Evolutionary conservation across 2,329 filamentous ascomycete genomes (phyloP).

Genomic region (Aspergillus melleus): DNA sequence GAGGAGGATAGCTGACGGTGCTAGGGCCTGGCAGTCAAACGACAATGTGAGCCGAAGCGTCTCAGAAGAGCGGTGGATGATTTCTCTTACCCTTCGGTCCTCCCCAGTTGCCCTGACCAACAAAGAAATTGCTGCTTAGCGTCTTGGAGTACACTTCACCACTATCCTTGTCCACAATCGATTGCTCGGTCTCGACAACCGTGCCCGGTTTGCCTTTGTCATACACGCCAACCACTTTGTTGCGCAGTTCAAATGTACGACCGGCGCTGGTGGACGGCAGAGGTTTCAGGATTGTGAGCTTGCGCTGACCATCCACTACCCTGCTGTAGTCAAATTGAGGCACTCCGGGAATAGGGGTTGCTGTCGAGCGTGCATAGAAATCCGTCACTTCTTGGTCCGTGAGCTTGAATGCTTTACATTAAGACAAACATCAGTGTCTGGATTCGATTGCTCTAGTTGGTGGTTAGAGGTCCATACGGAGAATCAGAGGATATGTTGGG

Average conservation of each 20-base stretch:
- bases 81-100: constrained; percentile 72
- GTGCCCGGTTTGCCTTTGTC: constrained; percentile 85
- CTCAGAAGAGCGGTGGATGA: not conserved
- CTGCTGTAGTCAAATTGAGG: constrained; percentile 73
- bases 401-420: constrained; percentile 69
- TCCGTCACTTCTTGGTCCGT: constrained; percentile 74
- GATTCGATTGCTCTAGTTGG: not conserved
- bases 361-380: constrained; percentile 73
- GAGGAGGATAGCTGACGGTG: constrained; percentile 74
- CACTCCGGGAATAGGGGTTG: constrained; percentile 69
- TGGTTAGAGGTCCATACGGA: constrained; percentile 55
- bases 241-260: constrained; percentile 71
- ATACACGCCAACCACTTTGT: constrained; percentile 80
- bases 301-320: constrained; percentile 81
- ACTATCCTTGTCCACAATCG: constrained; percentile 68
- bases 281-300: constrained; percentile 73
- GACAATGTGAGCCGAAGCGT: constrained; percentile 4
- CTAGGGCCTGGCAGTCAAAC: constrained; percentile 54
- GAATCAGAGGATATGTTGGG: constrained; percentile 81
- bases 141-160: constrained; percentile 72
- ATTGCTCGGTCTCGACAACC: constrained; percentile 76
- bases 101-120: constrained; percentile 80
- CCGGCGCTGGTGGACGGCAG: constrained; percentile 72
- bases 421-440: constrained; percentile 38
- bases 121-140: constrained; percentile 72